These are phyloP conservation scores for Keithomyces neogunnii DNA, from an alignment of 2,329 filamentous ascomycete species.

Conservation along the genomic window DNA sequence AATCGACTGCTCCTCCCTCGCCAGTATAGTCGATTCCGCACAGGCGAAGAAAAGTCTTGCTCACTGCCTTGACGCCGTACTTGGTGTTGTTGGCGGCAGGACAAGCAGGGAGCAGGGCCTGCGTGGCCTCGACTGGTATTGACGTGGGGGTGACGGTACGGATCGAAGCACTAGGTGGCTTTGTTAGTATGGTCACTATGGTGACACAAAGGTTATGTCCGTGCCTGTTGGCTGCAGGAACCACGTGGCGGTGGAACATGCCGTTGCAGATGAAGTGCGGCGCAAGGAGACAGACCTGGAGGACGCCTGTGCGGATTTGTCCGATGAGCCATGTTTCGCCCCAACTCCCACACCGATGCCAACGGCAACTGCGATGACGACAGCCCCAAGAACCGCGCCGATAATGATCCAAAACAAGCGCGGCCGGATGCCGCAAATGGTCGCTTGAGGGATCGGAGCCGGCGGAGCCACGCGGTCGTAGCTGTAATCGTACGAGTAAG, in stretches of 20 bases:
- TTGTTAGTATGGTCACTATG: background rate
- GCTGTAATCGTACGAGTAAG: constrained; percentile 15
- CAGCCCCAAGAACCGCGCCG: constrained; percentile 16
- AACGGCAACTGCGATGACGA: constrained; percentile 30
- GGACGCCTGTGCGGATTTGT: background rate
- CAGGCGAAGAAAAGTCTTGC: constrained; percentile 32
- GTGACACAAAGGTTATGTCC: too few relatives aligned
- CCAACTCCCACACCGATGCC: constrained; percentile 32
- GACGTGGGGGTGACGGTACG: background rate
- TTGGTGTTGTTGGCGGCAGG: constrained; percentile 34
- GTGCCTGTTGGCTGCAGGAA: too few relatives aligned
- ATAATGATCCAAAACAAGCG: constrained; percentile 28
- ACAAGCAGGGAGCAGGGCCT: constrained; percentile 24
- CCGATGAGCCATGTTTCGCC: constrained; percentile 6
- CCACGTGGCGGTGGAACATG: background rate
- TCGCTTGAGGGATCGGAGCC: constrained; percentile 14
- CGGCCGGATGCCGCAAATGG: constrained; percentile 17
- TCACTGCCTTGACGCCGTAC: constrained; percentile 31
- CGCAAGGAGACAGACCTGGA: constrained; percentile 6
- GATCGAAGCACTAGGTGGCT: background rate
- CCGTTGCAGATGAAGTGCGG: background rate
- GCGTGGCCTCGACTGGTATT: constrained; percentile 7
- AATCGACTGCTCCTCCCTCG: constrained; percentile 22
- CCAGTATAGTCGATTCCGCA: constrained; percentile 39
- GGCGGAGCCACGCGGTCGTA: constrained; percentile 15